Conservation (phyloP, 345 rosid species). For the Eucalyptus shirleyi region DNA sequence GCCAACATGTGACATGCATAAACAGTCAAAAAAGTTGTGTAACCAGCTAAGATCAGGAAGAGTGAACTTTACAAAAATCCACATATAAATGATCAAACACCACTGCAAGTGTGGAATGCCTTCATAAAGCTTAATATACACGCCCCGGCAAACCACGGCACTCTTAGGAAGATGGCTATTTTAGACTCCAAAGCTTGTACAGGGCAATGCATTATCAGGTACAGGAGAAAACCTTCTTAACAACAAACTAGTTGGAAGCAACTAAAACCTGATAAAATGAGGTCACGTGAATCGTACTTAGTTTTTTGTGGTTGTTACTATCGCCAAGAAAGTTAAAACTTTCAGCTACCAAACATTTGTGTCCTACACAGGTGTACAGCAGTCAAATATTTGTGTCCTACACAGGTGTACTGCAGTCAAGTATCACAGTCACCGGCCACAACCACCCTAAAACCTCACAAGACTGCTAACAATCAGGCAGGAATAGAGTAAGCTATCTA, state of each 20-base stretch:
- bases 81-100: background rate
- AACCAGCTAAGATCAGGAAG: background rate
- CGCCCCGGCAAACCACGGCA: background rate
- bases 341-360: background rate
- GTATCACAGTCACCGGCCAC: background rate
- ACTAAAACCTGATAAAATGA: background rate
- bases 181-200: background rate
- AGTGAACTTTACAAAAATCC: background rate
- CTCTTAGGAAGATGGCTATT: background rate
- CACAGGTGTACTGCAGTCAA: background rate
- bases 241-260: background rate
- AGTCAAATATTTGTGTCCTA: background rate
- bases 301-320: background rate
- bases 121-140: background rate
- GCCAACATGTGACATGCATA: background rate
- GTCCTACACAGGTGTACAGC: background rate
- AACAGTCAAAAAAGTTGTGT: background rate
- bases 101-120: background rate
- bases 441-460: background rate
- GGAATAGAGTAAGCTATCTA: background rate
- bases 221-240: background rate
- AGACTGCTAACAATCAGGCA: background rate
- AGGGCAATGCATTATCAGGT: background rate
- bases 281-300: background rate
- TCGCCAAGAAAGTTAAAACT: background rate